Base-by-base conservation (phyloP, 257 asterid genomes). In the Craterostigma plantagineum region DNA sequence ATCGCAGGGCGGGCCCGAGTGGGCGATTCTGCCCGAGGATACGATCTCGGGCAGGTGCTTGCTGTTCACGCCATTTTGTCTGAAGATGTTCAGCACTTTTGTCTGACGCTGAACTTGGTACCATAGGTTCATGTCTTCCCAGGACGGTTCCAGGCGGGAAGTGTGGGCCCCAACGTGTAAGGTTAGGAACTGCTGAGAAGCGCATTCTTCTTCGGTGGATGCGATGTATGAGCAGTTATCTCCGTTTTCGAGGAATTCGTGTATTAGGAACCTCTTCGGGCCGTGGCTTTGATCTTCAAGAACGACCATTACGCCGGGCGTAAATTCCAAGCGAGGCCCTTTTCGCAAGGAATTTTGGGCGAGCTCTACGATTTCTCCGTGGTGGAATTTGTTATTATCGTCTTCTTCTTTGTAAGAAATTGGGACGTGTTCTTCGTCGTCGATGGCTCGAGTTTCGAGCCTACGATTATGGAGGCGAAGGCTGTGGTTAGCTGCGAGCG, bases 41-140 rank as follows among this genome's bases (percentile, higher is more conserved):
- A 73, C 51, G 47, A 75, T 68, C 49, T 66, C 79, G 0, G 95
- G 95, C 18, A 82, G 68, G 50, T 64, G 50, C 51, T 68, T 70
- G 54, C 82, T 54, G 1, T 78, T 55, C 39, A 66, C 43, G 6
- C 91, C 77, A 2, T 66, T 60, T 17, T 75, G 77, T 44, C 67
- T 75, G 3, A 82, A 54, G 51, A 75, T 67, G 52, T 75, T 79
- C 53, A 82, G 17, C 11, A 82, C 76, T 56, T 82, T 82, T 2
- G 86, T 75, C 63, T 82, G 95, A 51, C 95, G 64, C 50, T 75
- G 92, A 16, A 82, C 95, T 61, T 72, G 81, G 69, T 79, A 82
- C 95, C 95, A 82, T 11, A 76, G 55, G 42, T 75, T 79, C 95
- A 82, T 82, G 63, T 82, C 92, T 37, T 82, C 95, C 92, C 85